These are phyloP conservation scores for Falciphora oryzae DNA, from an alignment of 2,329 filamentous ascomycete genomes.

Conservation along the genomic window DNA sequence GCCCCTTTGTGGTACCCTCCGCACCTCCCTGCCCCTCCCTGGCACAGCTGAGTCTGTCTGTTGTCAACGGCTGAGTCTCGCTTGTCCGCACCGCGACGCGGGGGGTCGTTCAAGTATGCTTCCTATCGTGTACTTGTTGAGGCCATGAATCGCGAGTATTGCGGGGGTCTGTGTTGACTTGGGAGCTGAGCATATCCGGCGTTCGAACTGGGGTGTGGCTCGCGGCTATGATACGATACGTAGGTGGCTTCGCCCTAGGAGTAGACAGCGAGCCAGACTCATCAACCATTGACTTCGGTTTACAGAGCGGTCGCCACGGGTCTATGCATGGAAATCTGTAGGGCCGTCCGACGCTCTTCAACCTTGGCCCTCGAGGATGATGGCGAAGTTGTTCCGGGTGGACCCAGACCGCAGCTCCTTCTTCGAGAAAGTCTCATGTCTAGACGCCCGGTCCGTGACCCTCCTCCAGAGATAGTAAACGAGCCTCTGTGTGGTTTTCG, in stretches of 20 bases:
- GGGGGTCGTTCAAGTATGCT: background rate
- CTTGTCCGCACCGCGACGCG: background rate
- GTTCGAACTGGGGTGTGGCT: background rate
- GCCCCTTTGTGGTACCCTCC: background rate
- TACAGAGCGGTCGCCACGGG: background rate
- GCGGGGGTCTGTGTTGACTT: background rate
- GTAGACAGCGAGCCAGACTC: background rate
- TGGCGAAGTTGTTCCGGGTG: constrained; percentile 84
- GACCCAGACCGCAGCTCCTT: constrained; percentile 69
- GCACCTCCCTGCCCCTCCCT: background rate
- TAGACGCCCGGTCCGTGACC: constrained; percentile 18
- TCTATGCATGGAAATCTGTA: background rate
- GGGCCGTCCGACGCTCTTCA: background rate
- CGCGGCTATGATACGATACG: background rate
- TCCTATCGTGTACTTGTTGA: background rate
- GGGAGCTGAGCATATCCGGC: background rate
- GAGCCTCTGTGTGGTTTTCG: constrained; percentile 75
- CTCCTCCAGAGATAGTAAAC: constrained; percentile 83
- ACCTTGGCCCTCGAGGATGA: constrained; percentile 51
- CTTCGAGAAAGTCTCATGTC: constrained; percentile 44
- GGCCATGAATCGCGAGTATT: background rate
- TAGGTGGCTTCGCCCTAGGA: background rate
- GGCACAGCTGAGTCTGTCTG: background rate
- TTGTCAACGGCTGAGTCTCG: background rate
- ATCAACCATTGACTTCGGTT: background rate